These are phyloP conservation scores for Kockiozyma suomiensis DNA, from an alignment of 805 yeast genomes.

Conservation along the genomic window DNA sequence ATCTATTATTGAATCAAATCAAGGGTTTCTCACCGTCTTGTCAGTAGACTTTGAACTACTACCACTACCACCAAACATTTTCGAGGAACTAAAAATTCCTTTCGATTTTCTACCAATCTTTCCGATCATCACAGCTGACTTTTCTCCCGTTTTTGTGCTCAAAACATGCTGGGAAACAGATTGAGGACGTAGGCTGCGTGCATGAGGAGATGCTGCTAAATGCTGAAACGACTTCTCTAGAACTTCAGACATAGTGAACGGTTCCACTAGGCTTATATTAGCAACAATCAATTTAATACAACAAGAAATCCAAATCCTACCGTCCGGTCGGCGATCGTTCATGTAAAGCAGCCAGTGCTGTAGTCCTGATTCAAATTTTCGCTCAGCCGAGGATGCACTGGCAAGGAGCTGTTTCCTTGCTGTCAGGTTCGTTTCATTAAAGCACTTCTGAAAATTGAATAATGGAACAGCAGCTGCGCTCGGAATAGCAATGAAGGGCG, in stretches of 20 bases:
- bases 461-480: too few relatives aligned
- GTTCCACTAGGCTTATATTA: too few relatives aligned
- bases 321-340: conserved; percentile 18
- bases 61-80: conserved; percentile 13
- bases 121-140: conserved; percentile 21
- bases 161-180: conserved; percentile 3
- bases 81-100: conserved; percentile 9
- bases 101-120: conserved; percentile 16
- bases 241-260: too few relatives aligned
- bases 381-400: conserved; percentile 10
- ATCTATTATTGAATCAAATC: too few relatives aligned
- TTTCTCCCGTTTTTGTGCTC: conserved; percentile 13
- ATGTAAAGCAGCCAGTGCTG: conserved; percentile 19
- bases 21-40: too few relatives aligned
- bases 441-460: too few relatives aligned
- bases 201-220: too few relatives aligned
- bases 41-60: too few relatives aligned
- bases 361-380: conserved; percentile 5
- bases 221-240: too few relatives aligned
- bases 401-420: conserved; percentile 12
- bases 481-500: too few relatives aligned
- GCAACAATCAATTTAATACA: neutral
- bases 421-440: neutral
- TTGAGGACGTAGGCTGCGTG: too few relatives aligned
- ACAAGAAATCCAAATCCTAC: neutral